phyloP scores from a whole-genome alignment of 2,329 filamentous ascomycete species.

The Thelonectria blattea region DNA sequence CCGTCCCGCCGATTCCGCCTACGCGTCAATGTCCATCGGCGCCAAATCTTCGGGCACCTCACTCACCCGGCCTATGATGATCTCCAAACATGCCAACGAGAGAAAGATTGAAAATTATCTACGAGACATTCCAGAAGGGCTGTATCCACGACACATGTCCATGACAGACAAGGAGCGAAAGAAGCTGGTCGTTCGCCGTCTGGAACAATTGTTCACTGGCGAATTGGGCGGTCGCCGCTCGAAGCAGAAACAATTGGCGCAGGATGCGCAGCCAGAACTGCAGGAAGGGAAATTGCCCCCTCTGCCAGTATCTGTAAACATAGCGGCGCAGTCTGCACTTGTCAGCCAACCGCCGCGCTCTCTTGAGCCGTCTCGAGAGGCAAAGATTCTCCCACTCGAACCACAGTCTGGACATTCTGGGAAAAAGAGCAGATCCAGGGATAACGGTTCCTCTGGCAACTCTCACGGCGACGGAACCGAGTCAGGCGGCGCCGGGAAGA shows the following conservation, averaged over 20 bases:
- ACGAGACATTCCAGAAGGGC: constrained; percentile 72
- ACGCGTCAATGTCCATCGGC: constrained; percentile 69
- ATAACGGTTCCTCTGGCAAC: constrained; percentile 53
- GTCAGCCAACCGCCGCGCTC: constrained; percentile 41
- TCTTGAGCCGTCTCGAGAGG: constrained; percentile 52
- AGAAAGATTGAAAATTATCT: constrained; percentile 73
- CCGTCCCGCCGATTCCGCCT: constrained; percentile 65
- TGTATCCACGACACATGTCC: constrained; percentile 65
- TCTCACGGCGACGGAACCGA: constrained; percentile 57
- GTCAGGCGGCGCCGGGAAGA: constrained; percentile 47
- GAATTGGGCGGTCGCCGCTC: constrained; percentile 57
- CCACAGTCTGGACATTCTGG: constrained; percentile 36
- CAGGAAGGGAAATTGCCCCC: constrained; percentile 20
- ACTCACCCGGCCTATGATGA: constrained; percentile 45
- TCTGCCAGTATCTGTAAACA: constrained; percentile 35
- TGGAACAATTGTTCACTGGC: constrained; percentile 85
- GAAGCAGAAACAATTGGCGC: constrained; percentile 26
- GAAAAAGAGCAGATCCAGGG: constrained; percentile 51
- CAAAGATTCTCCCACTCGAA: constrained; percentile 51
- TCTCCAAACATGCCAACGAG: constrained; percentile 47
- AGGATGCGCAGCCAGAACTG: constrained; percentile 17
- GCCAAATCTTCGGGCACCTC: constrained; percentile 52
- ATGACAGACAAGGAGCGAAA: constrained; percentile 79
- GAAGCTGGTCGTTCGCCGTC: constrained; percentile 74
- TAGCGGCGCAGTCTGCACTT: constrained; percentile 32